These are phyloP conservation scores for Pseudogymnoascus sp. DNA, from an alignment of 2,329 filamentous ascomycete species.

Conservation along the genomic window DNA sequence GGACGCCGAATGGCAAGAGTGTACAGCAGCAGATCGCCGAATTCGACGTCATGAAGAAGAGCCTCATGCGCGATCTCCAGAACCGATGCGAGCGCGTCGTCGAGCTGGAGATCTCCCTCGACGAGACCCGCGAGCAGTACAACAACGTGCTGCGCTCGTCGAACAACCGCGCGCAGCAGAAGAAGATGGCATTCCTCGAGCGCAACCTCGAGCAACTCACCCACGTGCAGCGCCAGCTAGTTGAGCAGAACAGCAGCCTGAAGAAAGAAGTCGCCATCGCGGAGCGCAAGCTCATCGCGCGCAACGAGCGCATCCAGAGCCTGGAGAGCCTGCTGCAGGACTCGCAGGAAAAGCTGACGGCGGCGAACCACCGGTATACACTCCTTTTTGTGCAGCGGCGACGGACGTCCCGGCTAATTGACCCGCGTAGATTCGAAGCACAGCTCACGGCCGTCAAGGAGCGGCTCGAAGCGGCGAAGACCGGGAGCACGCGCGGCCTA, in stretches of 20 bases:
- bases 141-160: constrained; percentile 95
- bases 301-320: constrained; percentile 94
- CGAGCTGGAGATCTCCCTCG: constrained; percentile 93
- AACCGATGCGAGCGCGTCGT: constrained; percentile 98
- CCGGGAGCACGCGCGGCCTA: constrained; percentile 79
- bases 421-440: constrained; percentile 71
- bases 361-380: constrained; percentile 90
- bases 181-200: constrained; percentile 99
- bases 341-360: constrained; percentile 95
- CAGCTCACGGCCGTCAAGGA: constrained; percentile 98
- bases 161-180: constrained; percentile 97
- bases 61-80: constrained; percentile 94
- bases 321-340: constrained; percentile 89
- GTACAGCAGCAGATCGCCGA: constrained; percentile 97
- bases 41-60: constrained; percentile 99
- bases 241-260: constrained; percentile 92
- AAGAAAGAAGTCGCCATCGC: constrained; percentile 99
- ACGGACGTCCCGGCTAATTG: constrained; percentile 16
- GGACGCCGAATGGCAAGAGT: constrained; percentile 73
- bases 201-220: constrained; percentile 96
- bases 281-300: constrained; percentile 90
- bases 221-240: constrained; percentile 91
- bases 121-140: constrained; percentile 97
- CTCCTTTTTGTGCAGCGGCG: constrained; percentile 11
- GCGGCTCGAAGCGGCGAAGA: constrained; percentile 89